Evolutionary conservation across 148 eudicot genomes (phyloP).

Genomic region (Pouteria glomerata): DNA sequence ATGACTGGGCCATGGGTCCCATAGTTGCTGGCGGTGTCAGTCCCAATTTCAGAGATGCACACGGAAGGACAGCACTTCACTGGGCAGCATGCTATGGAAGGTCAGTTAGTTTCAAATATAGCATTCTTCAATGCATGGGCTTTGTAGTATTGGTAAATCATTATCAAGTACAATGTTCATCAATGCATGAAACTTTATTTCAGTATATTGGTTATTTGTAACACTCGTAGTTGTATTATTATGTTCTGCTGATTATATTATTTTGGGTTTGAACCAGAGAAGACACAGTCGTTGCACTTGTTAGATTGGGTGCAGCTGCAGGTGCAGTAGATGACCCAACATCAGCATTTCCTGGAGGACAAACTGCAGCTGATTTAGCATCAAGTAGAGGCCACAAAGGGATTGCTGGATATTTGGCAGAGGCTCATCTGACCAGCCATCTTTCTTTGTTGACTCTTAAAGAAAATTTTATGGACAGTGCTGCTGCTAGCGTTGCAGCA

Average conservation of each 20-base stretch:
- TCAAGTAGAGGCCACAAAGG: slow-evolving; percentile 64
- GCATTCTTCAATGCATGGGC: not conserved
- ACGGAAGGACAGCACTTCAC: slow-evolving; percentile 81
- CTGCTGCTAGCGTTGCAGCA: slow-evolving; percentile 13
- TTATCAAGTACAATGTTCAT: not conserved
- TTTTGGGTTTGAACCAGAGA: slow-evolving; percentile 37
- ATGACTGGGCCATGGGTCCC: slow-evolving; percentile 53
- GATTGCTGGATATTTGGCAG: slow-evolving; percentile 69
- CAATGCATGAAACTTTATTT: not conserved
- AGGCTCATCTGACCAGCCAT: slow-evolving; percentile 51
- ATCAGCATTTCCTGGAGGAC: slow-evolving; percentile 50
- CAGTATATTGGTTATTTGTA: not conserved
- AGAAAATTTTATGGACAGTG: slow-evolving; percentile 26
- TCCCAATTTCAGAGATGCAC: slow-evolving; percentile 59
- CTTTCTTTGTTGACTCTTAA: slow-evolving; percentile 38
- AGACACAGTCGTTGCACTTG: slow-evolving; percentile 47
- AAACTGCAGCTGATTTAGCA: slow-evolving; percentile 68
- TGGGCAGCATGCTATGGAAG: slow-evolving; percentile 81
- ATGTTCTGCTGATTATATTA: not conserved
- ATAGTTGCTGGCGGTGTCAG: slow-evolving; percentile 52
- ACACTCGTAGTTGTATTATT: not conserved
- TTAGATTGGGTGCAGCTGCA: slow-evolving; percentile 53
- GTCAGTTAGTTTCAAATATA: slow-evolving; percentile 17
- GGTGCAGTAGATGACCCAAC: slow-evolving; percentile 62
- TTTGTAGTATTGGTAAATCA: not conserved